Evolutionary conservation across 2,329 filamentous ascomycete genomes (phyloP).

Genomic region (Aspergillus udagawae): DNA sequence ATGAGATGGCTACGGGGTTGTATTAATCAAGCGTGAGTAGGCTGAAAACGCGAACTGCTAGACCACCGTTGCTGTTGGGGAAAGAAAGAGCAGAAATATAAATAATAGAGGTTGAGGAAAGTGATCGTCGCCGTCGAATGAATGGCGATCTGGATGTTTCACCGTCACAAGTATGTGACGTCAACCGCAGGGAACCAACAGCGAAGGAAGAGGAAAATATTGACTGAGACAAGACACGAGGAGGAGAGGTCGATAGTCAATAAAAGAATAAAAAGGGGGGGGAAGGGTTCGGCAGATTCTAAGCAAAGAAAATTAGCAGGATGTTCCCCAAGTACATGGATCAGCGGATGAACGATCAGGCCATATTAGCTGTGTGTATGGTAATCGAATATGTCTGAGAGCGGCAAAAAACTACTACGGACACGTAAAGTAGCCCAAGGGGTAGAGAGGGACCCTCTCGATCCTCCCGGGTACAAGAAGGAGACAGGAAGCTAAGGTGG

Average conservation of each 20-base stretch:
- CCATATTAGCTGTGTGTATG: not conserved
- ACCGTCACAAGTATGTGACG: not conserved
- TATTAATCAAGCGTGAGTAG: not conserved
- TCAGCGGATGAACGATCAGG: not conserved
- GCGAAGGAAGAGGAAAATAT: not conserved
- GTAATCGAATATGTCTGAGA: too few relatives aligned
- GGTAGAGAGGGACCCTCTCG: too few relatives aligned
- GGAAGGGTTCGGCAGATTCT: not conserved
- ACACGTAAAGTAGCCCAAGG: not conserved
- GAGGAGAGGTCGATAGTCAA: not conserved
- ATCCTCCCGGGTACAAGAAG: not conserved
- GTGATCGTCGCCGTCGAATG: not conserved
- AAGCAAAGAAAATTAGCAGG: not conserved
- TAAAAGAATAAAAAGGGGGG: not conserved
- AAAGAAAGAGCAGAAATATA: too few relatives aligned
- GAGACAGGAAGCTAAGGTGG: not conserved
- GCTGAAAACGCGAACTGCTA: too few relatives aligned
- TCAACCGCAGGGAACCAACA: not conserved
- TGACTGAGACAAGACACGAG: not conserved
- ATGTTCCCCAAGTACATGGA: not conserved
- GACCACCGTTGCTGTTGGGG: too few relatives aligned
- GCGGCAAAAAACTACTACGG: not conserved
- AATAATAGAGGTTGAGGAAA: too few relatives aligned
- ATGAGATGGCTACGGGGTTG: not conserved
- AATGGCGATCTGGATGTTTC: not conserved